Evolutionary conservation across 495 filamentous ascomycete species (phyloP), one percentile per base, ranked within the genome.

Genomic region (Podospora conica): DNA sequence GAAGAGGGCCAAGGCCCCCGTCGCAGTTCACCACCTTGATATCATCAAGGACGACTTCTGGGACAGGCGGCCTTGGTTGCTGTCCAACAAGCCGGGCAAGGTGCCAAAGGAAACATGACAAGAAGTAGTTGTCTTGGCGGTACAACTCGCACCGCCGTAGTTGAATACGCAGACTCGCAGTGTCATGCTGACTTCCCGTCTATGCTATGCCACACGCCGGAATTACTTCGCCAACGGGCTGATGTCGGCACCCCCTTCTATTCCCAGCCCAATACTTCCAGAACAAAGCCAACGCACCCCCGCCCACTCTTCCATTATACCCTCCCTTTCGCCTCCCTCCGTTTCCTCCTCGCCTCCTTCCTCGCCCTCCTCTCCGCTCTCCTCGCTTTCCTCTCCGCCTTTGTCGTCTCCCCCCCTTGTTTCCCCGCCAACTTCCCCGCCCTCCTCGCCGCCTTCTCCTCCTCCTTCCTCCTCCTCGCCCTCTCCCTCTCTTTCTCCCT

Each of bases 41-140:
- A 90, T 98, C 72, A 97, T 98, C 74, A 90, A 88, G 66, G 90
- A 97, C 78, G 89, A 90, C 8, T 98, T 98, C 76, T 98, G 94
- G 95, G 84, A 90, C 66, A 81, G 82, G 69, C 81, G 90, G 70
- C 92, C 93, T 9, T 97, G 93, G 91, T 84, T 98, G 65, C 75
- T 97, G 62, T 90, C 86, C 18, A 87, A 88, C 63, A 90, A 87
- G 70, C 86, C 89, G 23, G 87, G 88, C 11, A 89, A 85, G 71
- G 76, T 89, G 61, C 86, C 87, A 4, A 83, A 81, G 57, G 78
- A 87, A 73, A 77, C 75, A 55, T 80, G 64, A 63, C 24, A 12
- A 9, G 25, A n/a, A 21, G 4, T 9, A 54, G 33, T 2, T 8
- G 2, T 48, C 18, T n/a, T n/a, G 40, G 40, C 18, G 40, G 40